Evolutionary conservation across 352 stramenopile genomes (phyloP).

Genomic region (Pythium brachiatum): DNA sequence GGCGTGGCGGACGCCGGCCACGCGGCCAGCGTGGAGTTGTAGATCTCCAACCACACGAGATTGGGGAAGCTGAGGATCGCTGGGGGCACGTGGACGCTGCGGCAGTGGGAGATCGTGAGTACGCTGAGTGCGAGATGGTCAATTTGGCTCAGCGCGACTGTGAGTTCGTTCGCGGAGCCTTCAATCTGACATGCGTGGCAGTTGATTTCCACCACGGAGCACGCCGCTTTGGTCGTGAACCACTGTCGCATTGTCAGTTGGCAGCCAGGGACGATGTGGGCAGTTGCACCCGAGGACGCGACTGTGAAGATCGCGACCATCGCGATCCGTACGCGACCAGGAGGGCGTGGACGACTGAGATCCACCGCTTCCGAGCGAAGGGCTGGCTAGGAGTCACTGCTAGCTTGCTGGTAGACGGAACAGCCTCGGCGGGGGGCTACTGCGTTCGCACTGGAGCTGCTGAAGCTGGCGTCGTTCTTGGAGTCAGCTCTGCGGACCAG

Average conservation of each 20-base stretch:
- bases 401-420: neutral
- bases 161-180: neutral
- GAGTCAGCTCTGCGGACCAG: neutral
- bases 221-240: neutral
- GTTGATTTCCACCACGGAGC: conserved; percentile 9
- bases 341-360: neutral
- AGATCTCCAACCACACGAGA: neutral
- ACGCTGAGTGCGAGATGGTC: neutral
- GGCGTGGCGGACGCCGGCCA: conserved; percentile 1
- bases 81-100: neutral
- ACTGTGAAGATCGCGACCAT: neutral
- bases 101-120: neutral
- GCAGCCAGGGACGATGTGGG: neutral
- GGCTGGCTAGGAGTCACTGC: neutral
- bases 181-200: neutral
- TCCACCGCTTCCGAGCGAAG: neutral
- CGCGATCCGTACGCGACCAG: neutral
- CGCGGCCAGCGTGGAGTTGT: neutral
- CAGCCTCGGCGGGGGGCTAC: neutral
- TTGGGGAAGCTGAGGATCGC: neutral
- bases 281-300: neutral
- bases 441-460: neutral
- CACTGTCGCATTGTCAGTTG: conserved; percentile 2
- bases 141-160: neutral
- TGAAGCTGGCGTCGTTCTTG: neutral